Evolutionary conservation across 805 yeast genomes (phyloP).

Genomic region (Yarrowia sp.): DNA sequence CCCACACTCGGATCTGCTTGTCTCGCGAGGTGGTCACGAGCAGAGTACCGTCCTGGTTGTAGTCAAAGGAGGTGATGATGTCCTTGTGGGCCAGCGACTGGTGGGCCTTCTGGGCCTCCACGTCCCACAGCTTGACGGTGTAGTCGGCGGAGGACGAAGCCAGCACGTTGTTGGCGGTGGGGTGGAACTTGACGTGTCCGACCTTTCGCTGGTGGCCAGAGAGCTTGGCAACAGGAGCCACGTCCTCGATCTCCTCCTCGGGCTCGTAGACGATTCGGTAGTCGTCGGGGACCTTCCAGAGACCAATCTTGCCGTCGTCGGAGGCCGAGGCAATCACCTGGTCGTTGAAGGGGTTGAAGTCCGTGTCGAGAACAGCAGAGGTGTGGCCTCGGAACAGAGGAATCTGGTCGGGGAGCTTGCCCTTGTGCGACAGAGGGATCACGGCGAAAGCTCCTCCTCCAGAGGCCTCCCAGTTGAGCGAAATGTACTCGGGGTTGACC

Average conservation of each 20-base stretch:
- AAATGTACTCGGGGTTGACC: slow-evolving; percentile 82
- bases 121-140: slow-evolving; percentile 89
- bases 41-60: slow-evolving; percentile 86
- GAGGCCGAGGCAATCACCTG: slow-evolving; percentile 77
- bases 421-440: slow-evolving; percentile 82
- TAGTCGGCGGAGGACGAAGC: slow-evolving; percentile 93
- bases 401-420: slow-evolving; percentile 91
- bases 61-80: slow-evolving; percentile 89
- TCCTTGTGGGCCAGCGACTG: slow-evolving; percentile 85
- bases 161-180: slow-evolving; percentile 82
- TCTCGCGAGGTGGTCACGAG: slow-evolving; percentile 92
- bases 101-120: slow-evolving; percentile 72
- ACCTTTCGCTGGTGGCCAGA: slow-evolving; percentile 93
- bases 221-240: slow-evolving; percentile 72
- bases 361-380: slow-evolving; percentile 94
- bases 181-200: slow-evolving; percentile 90
- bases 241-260: slow-evolving; percentile 68
- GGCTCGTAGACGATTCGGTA: slow-evolving; percentile 59
- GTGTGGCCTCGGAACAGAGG: slow-evolving; percentile 96
- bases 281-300: slow-evolving; percentile 88
- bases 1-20: slow-evolving; percentile 90
- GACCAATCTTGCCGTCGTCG: slow-evolving; percentile 79
- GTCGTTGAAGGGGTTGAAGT: slow-evolving; percentile 89
- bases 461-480: slow-evolving; percentile 91
- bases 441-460: slow-evolving; percentile 99